Evolutionary conservation across 148 eudicot species (phyloP), one percentile per base, ranked within the genome.

Genomic region (Nepenthes mirabilis): DNA sequence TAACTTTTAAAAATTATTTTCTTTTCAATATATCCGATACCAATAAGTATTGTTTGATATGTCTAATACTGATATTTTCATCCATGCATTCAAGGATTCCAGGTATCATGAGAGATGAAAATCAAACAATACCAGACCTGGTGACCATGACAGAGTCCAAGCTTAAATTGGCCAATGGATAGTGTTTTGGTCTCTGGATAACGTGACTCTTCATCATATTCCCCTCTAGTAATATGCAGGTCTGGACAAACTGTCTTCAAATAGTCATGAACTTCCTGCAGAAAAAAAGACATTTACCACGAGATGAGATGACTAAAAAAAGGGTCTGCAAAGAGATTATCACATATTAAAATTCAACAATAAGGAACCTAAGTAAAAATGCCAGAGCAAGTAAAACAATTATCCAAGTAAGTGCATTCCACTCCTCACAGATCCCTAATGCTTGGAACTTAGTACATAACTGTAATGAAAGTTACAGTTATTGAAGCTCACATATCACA

Each of bases 141-240:
- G 74, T 93, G 98, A 64, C 98, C 98, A 74, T 93, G 98, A 76
- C 95, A 88, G 60, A 93, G 72, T 67, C 96, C 98, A 69, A 93
- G 90, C 87, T 88, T 93, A 68, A 93, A 93, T 74, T 93, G 98
- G 55, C 98, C 98, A 71, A 93, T 88, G 11, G 95, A 86, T 48
- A 88, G 71, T 57, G 94, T 88, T 77, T 93, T 93, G 59, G 91
- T 88, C 75, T 93, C 96, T 37, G 98, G 98, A 76, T 85, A 93
- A 48, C 88, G 96, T 14, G 87, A 37, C 14, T 93, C 96, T 71
- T 93, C 96, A 65, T 93, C 98, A 73, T 88, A 88, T 80, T 93
- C 98, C 66, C 96, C 98, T 68, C 91, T 80, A 63, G 90, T 65
- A 57, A 93, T 73, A 75, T 88, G 96, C 67, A 93, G 75, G 69